These are phyloP conservation scores for Claviceps paspali DNA, from an alignment of 2,329 filamentous ascomycete genomes.

Conservation along the genomic window DNA sequence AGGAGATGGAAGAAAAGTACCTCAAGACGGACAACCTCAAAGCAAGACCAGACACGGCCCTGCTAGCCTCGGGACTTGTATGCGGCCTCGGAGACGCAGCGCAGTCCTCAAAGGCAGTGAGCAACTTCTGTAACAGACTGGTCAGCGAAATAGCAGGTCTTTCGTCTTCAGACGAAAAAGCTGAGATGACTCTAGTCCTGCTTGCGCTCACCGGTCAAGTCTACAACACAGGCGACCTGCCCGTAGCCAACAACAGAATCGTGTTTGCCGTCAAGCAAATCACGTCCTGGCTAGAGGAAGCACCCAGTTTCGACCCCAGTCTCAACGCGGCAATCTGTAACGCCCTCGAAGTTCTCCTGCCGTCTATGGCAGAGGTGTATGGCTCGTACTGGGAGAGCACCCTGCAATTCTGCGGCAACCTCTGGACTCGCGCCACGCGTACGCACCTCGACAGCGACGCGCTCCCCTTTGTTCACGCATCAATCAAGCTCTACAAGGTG, in stretches of 20 bases:
- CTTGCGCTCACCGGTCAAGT: constrained; percentile 36
- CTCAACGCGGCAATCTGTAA: constrained; percentile 38
- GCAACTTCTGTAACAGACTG: constrained; percentile 42
- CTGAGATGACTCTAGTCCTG: constrained; percentile 34
- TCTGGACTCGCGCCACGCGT: constrained; percentile 37
- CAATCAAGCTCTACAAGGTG: constrained; percentile 52
- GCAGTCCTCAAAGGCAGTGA: constrained; percentile 30
- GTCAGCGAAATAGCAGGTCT: constrained; percentile 44
- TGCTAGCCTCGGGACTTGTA: constrained; percentile 35
- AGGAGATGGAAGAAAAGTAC: constrained; percentile 32
- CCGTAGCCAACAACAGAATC: constrained; percentile 50
- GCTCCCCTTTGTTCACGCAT: constrained; percentile 52
- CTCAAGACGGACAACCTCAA: constrained; percentile 30
- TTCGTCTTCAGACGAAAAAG: constrained; percentile 25
- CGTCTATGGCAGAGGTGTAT: constrained; percentile 66
- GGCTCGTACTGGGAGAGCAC: constrained; percentile 70
- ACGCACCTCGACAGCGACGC: constrained; percentile 29
- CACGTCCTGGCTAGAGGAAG: constrained; percentile 50
- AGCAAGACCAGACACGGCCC: constrained; percentile 27
- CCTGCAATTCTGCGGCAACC: constrained; percentile 39
- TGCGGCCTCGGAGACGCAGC: constrained; percentile 36
- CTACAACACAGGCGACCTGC: constrained; percentile 36
- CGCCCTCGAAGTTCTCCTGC: constrained; percentile 46
- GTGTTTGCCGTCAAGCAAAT: constrained; percentile 75
- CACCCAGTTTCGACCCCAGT: constrained; percentile 26